Percentiles rank a stretch among this genome's conserved stretches.
Evolutionary conservation across 192 early-diverging fungal genomes (phyloP).

Genomic region (Phycomyces nitens): DNA sequence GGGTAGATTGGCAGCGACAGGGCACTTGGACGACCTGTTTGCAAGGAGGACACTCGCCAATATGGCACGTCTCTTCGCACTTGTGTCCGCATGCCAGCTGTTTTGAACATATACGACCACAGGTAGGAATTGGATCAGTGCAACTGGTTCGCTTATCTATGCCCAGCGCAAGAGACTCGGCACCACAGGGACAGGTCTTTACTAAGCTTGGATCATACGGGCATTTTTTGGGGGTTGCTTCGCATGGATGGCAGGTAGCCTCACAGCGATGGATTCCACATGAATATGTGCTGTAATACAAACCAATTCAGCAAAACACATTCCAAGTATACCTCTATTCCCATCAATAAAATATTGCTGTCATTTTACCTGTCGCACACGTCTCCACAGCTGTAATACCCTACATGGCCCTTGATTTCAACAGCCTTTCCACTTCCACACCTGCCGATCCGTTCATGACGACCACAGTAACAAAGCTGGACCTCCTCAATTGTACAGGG

Average conservation of each 20-base stretch:
- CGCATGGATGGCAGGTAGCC: conserved; percentile 51
- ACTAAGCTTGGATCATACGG: conserved; percentile 48
- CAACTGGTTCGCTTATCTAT: conserved; percentile 38
- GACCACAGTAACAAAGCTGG: conserved; percentile 71
- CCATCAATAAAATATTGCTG: background rate
- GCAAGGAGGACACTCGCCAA: conserved; percentile 64
- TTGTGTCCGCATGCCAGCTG: conserved; percentile 58
- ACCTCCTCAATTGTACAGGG: conserved; percentile 52
- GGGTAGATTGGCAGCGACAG: conserved; percentile 63
- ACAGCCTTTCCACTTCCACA: conserved; percentile 58
- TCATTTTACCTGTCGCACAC: conserved; percentile 42
- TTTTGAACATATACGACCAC: conserved; percentile 57
- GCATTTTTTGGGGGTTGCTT: conserved; percentile 38
- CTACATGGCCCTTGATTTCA: conserved; percentile 36
- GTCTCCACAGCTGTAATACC: conserved; percentile 51
- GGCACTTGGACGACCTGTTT: conserved; percentile 40
- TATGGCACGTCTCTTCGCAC: conserved; percentile 59
- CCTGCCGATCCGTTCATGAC: conserved; percentile 44
- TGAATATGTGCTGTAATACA: conserved; percentile 34
- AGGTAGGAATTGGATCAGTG: conserved; percentile 56
- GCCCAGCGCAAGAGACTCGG: conserved; percentile 29
- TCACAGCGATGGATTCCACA: conserved; percentile 54
- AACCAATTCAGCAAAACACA: background rate
- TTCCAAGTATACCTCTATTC: background rate
- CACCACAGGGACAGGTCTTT: conserved; percentile 54